These are phyloP conservation scores for Moesziomyces aphidis DNA, from an alignment of 1,284 basidiomycete genomes.

Conservation along the genomic window DNA sequence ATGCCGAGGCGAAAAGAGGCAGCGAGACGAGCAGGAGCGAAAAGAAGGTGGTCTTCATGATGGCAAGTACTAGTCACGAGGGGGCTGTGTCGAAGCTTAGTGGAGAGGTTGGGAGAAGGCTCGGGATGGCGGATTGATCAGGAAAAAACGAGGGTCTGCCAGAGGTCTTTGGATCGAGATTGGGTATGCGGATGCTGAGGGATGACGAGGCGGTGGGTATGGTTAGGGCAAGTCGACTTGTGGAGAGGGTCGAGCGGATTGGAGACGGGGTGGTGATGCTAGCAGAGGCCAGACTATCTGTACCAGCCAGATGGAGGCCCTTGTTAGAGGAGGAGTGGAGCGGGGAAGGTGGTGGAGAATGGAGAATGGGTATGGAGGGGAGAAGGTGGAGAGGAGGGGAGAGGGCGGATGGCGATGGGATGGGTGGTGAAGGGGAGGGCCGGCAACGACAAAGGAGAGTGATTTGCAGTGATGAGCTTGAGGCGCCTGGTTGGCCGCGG, in stretches of 20 bases:
- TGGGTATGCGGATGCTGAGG: neutral
- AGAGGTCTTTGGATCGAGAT: conserved; percentile 12
- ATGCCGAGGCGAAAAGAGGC: conserved; percentile 32
- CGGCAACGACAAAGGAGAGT: neutral
- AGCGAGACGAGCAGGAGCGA: conserved; percentile 29
- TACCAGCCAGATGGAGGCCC: conserved; percentile 41
- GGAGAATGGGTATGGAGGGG: neutral
- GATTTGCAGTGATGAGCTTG: neutral
- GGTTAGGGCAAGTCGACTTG: conserved; percentile 2
- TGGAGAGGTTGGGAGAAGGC: neutral
- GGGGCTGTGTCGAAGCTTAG: neutral
- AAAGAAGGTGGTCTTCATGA: conserved; percentile 38
- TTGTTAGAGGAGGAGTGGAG: conserved; percentile 8
- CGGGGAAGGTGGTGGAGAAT: neutral
- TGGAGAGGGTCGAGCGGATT: neutral
- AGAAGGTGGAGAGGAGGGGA: conserved; percentile 1
- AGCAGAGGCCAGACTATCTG: conserved; percentile 39
- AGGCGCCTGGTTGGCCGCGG: conserved; percentile 1
- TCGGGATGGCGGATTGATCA: conserved; percentile 8
- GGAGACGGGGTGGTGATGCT: conserved; percentile 2
- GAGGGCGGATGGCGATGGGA: neutral
- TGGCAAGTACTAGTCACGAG: neutral
- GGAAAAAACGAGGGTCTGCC: conserved; percentile 30
- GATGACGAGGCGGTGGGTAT: neutral
- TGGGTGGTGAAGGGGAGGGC: conserved; percentile 2